Conservation (phyloP, 2,329 filamentous ascomycete genomes). For the Raffaelea ambrosiae region DNA sequence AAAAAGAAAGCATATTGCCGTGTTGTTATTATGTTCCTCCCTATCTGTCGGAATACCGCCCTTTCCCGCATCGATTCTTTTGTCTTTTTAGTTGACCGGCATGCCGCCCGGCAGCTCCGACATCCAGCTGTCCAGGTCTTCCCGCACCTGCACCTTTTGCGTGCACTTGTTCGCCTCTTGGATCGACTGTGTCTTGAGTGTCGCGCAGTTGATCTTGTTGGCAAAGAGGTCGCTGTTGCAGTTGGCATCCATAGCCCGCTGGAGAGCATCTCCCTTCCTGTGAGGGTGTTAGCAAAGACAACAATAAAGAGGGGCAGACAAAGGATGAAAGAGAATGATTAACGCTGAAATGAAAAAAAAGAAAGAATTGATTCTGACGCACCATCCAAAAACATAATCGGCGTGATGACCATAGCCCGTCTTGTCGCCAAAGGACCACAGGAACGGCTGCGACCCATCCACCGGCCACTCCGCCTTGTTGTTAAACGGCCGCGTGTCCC, state of each 20-base stretch:
- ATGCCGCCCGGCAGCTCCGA: slow-evolving; percentile 3
- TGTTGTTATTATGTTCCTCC: too few relatives aligned
- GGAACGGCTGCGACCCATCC: slow-evolving; percentile 29
- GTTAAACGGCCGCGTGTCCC: slow-evolving; percentile 24
- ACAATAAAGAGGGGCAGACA: too few relatives aligned
- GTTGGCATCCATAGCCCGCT: slow-evolving; percentile 23
- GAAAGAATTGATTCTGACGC: too few relatives aligned
- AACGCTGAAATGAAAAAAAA: too few relatives aligned
- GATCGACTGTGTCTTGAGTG: slow-evolving; percentile 23
- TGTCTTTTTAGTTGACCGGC: background rate
- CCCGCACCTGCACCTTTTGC: slow-evolving; percentile 20
- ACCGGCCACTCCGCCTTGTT: slow-evolving; percentile 26
- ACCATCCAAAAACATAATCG: slow-evolving; percentile 15
- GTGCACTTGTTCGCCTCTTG: slow-evolving; percentile 20
- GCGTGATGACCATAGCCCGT: slow-evolving; percentile 30
- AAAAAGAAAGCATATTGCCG: too few relatives aligned
- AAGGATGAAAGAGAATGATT: too few relatives aligned
- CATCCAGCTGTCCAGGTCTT: slow-evolving; percentile 21
- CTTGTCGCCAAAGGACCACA: slow-evolving; percentile 28
- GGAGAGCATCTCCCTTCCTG: slow-evolving; percentile 6
- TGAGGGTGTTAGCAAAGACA: too few relatives aligned
- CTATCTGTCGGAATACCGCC: too few relatives aligned
- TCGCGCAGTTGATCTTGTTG: slow-evolving; percentile 22
- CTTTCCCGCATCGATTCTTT: background rate
- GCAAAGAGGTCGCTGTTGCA: slow-evolving; percentile 26